Base-by-base conservation (phyloP, 2,329 filamentous ascomycete species). In the Pseudogymnoascus sp. region DNA sequence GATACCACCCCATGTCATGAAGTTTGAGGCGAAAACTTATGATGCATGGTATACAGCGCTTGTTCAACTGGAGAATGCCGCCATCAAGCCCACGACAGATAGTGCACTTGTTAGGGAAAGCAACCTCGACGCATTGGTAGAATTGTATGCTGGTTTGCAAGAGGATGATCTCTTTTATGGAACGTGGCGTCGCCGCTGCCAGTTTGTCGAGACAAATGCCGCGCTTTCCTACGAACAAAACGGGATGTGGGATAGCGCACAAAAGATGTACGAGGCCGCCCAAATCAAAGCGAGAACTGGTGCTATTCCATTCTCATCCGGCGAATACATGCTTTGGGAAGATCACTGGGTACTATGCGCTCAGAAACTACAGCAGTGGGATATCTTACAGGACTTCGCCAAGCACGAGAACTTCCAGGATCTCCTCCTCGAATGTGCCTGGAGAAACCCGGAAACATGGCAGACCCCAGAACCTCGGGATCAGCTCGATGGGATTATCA, bases 351-450 rank as follows among this genome's bases (percentile, higher is more conserved):
- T 99, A 45, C 83, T 97, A 60, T 99, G 95, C 74, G 95, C 93
- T 0, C 92, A 97, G 77, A 99, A 99, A 77, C 81, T 99, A 54
- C 96, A 99, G 75, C 96, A 99, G 73, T 99, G 95, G 95, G 95
- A 99, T 71, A 93, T 99, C 64, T 77, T 99, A 36, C 91, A 92
- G 66, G 96, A 99, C 70, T 97, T 97, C 72, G 93, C 95, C 3
- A 99, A 99, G 76, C 95, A 99, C 71, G 96, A 99, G 74, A 99
- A 99, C 72, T 89, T 97, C 77, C 96, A 97, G 72, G 95, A 99
- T 73, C 84, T 99, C 61, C 86, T 97, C 37, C 80, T 99, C 11
- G 95, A 99, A 76, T 92, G 95, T 66, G 93, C 91, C 14, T 99
- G 95, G 95, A 87, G 95, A 66, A 91, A 93, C 70, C 90, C 93